phyloP scores from a whole-genome alignment of 805 yeast genomes.

The Cyberlindnera mycetangii region DNA sequence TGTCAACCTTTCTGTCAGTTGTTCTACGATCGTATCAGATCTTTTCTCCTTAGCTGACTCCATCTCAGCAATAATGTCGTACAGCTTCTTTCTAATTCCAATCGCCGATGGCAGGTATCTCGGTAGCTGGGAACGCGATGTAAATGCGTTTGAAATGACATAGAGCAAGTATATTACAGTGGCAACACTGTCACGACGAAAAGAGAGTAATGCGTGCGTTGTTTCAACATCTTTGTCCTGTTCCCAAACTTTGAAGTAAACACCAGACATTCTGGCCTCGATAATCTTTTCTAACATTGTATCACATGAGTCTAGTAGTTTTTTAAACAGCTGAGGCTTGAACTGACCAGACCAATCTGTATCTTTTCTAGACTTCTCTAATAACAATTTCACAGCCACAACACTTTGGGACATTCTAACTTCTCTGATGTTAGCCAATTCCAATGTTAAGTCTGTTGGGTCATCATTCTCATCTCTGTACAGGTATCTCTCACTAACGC shows the following conservation, averaged over 20 bases:
- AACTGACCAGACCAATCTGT: conserved; percentile 35
- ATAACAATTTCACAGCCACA: conserved; percentile 36
- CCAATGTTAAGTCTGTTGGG: conserved; percentile 43
- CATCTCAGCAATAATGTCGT: conserved; percentile 36
- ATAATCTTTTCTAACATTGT: conserved; percentile 39
- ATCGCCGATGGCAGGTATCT: conserved; percentile 43
- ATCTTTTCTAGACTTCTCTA: conserved; percentile 36
- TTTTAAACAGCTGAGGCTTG: conserved; percentile 32
- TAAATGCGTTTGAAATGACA: conserved; percentile 40
- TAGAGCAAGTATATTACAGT: conserved; percentile 43
- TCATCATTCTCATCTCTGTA: conserved; percentile 46
- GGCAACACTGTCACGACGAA: conserved; percentile 46
- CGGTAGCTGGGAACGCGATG: conserved; percentile 38
- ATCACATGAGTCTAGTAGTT: conserved; percentile 37
- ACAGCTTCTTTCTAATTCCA: conserved; percentile 40
- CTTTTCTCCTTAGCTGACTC: conserved; percentile 19
- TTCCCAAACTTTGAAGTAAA: conserved; percentile 45
- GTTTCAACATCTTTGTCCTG: conserved; percentile 37
- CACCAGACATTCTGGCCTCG: conserved; percentile 49
- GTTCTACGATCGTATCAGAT: conserved; percentile 8
- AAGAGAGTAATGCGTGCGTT: conserved; percentile 38
- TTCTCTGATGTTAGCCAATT: conserved; percentile 44
- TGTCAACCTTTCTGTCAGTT: conserved; percentile 13
- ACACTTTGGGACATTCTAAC: conserved; percentile 45
- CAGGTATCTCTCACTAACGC: conserved; percentile 45